Percentiles rank a stretch among this genome's conserved stretches.
Evolutionary conservation across 768 basidiomycete genomes (phyloP).

Genomic region (Serendipita indica): DNA sequence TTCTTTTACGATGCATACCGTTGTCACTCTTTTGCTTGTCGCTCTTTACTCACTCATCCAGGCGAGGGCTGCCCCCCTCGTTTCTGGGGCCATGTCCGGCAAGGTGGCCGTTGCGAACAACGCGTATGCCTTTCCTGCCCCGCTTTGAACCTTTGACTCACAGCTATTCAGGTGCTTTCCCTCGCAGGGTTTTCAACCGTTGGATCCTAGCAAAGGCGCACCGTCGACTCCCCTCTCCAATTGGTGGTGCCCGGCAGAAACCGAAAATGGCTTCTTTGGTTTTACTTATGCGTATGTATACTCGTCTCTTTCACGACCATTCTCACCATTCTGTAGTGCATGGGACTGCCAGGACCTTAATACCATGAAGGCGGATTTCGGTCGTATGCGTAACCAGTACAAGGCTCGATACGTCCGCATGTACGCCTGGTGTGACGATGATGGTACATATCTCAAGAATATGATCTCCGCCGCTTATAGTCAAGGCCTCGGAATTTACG

Average conservation of each 20-base stretch:
- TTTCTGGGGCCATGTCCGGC: too few species aligned
- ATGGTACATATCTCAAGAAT: background rate
- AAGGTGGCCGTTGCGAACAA: too few species aligned
- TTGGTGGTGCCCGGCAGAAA: background rate
- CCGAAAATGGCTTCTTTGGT: background rate
- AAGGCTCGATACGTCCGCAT: slow-evolving; percentile 13
- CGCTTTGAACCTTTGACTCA: too few species aligned
- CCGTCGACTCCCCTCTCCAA: background rate
- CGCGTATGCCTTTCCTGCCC: too few species aligned
- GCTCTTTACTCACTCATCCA: too few species aligned
- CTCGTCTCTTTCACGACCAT: too few species aligned
- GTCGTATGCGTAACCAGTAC: slow-evolving; percentile 8
- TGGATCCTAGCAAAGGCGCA: background rate
- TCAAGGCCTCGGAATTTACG: slow-evolving; percentile 7
- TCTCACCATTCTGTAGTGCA: too few species aligned
- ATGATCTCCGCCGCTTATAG: slow-evolving; percentile 10
- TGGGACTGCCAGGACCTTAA: background rate
- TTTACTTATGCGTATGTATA: background rate
- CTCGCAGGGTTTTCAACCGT: background rate
- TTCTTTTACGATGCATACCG: too few species aligned
- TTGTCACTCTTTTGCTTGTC: too few species aligned
- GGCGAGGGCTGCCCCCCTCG: too few species aligned
- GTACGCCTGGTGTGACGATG: slow-evolving; percentile 12
- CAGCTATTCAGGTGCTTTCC: background rate
- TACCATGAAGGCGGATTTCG: background rate